phyloP scores from a whole-genome alignment of 1,139 yeast species.

The Dujonia santamariae region DNA sequence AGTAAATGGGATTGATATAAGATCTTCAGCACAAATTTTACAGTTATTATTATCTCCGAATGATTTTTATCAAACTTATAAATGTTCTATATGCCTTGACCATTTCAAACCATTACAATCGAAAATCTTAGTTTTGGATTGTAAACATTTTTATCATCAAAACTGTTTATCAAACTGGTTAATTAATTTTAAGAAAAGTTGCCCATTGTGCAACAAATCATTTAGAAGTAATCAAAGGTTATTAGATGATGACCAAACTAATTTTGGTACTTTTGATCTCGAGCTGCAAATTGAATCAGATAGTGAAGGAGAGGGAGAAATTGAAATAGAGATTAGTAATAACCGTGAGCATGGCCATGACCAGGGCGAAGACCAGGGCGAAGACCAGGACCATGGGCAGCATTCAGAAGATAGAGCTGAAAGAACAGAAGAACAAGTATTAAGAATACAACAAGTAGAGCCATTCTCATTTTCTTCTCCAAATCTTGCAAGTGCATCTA shows the following conservation, averaged over 20 bases:
- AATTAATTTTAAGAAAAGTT: slow-evolving; percentile 40
- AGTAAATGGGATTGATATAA: slow-evolving; percentile 33
- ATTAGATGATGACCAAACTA: background rate
- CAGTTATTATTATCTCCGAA: slow-evolving; percentile 28
- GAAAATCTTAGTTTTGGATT: slow-evolving; percentile 38
- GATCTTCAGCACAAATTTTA: background rate
- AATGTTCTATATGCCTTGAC: slow-evolving; percentile 48
- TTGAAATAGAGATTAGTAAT: background rate
- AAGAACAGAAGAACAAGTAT: background rate
- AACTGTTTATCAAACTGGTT: slow-evolving; percentile 46
- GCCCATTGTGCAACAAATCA: slow-evolving; percentile 42
- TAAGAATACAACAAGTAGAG: no score
- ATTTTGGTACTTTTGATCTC: slow-evolving; percentile 7
- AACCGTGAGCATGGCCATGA: no score
- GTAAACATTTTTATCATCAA: slow-evolving; percentile 46
- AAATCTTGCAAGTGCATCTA: background rate
- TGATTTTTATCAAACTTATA: slow-evolving; percentile 40
- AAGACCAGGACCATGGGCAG: no score
- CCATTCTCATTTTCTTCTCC: background rate
- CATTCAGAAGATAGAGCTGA: no score
- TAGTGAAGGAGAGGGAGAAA: background rate
- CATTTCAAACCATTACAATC: slow-evolving; percentile 36
- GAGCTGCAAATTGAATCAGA: slow-evolving; percentile 3
- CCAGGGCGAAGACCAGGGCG: no score
- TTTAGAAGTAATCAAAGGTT: slow-evolving; percentile 10